Base-by-base conservation (phyloP, 2,329 filamentous ascomycete species). In the Cercospora sesami region DNA sequence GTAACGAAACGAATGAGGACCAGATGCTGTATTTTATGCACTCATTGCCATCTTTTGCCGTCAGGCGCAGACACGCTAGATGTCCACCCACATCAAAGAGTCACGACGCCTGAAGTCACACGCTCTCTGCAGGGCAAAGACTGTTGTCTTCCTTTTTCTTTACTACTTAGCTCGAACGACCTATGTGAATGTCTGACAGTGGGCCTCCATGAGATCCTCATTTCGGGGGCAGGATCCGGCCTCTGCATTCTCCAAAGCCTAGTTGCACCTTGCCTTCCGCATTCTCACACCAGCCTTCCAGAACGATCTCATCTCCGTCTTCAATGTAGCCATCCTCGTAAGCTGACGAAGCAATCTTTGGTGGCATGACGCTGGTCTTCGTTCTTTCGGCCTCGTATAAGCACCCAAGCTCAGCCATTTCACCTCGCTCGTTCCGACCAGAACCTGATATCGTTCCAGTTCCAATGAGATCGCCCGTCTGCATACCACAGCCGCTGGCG, bases 371-470 rank as follows among this genome's bases (percentile, higher is more conserved):
- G 39, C 78, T 68, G 66, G 75, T 75, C 70, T 74, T 75, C 21
- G 74, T 77, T 48, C 73, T 68, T 67, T 76, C 74, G 31, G 69
- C 59, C 7, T 83, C 81, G 55, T 82, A 78, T 62, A 83, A 69
- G 73, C 81, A 83, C 12, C 80, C 81, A 39, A 81, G 75, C 69
- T 81, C 78, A 4, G 74, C 68, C 26, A 79, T 75, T 63, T 69
- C 70, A n/a, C 74, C 75, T 21, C 70, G 67, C 28, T 73, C 73
- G 59, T 77, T 70, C 31, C 51, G 72, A 7, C 75, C 76, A 39
- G 76, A 72, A 5, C 81, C 81, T 6, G 79, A 81, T 16, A 83
- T 80, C 0, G 81, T 83, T 10, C 81, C 81, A n/a, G 78, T 81
- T 0, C 80, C 81, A 3, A 83, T 73, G 55, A 83, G 68, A 73